phyloP scores from a whole-genome alignment of 148 eudicot species.

The Chenopodium quinoa region DNA sequence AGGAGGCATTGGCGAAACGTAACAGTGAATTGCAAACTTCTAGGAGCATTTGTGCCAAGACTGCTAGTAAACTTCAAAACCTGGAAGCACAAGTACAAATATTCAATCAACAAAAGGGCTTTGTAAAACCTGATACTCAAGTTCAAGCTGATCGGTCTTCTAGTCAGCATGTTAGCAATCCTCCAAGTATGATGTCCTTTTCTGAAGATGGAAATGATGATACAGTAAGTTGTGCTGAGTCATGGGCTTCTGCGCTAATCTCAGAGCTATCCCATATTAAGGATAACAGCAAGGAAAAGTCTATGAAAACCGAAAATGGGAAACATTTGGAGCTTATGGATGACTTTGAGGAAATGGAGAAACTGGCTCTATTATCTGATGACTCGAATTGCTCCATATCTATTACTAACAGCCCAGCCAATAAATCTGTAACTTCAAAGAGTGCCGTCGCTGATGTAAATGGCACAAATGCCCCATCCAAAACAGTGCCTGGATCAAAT shows the following conservation, averaged over 20 bases:
- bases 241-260: conserved; percentile 61
- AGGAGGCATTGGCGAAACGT: conserved; percentile 89
- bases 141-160: conserved; percentile 37
- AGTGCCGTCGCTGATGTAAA: conserved; percentile 22
- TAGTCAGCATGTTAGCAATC: conserved; percentile 49
- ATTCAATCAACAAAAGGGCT: conserved; percentile 43
- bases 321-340: conserved; percentile 90
- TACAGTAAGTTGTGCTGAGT: conserved; percentile 68
- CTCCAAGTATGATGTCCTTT: conserved; percentile 65
- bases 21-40: conserved; percentile 88
- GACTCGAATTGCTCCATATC: conserved; percentile 39
- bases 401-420: conserved; percentile 24
- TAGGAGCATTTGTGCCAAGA: conserved; percentile 79
- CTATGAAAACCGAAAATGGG: conserved; percentile 51
- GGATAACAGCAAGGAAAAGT: conserved; percentile 51
- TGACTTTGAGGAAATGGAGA: conserved; percentile 99
- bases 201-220: conserved; percentile 95
- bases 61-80: conserved; percentile 80
- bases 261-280: conserved; percentile 58
- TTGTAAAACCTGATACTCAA: conserved; percentile 18
- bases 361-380: conserved; percentile 64
- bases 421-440: conserved; percentile 26
- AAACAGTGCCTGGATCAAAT: conserved; percentile 23
- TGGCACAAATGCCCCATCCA: conserved; percentile 26
- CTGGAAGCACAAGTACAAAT: conserved; percentile 64